These are phyloP conservation scores for Ascochyta clinopodiicola DNA, from an alignment of 2,329 filamentous ascomycete species.

Conservation along the genomic window DNA sequence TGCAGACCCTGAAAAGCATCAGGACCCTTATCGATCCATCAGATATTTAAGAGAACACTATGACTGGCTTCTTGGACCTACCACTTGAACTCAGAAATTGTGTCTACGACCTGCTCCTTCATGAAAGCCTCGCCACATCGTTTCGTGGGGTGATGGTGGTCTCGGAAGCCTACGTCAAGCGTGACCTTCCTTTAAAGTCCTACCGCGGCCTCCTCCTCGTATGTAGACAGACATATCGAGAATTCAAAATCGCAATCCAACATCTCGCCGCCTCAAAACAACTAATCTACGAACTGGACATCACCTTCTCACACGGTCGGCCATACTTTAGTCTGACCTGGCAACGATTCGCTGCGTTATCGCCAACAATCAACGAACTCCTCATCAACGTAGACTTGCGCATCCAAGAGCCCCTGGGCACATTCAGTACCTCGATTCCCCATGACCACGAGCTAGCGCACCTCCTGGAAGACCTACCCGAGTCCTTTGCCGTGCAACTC, in stretches of 20 bases:
- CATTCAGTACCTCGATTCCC: conserved; percentile 27
- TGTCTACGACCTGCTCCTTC: conserved; percentile 37
- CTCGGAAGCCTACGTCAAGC: conserved; percentile 35
- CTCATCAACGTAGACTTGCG: conserved; percentile 40
- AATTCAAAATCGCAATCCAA: conserved; percentile 38
- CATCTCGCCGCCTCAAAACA: conserved; percentile 35
- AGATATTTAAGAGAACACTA: conserved; percentile 14
- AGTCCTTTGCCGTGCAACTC: conserved; percentile 37
- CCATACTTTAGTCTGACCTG: conserved; percentile 42
- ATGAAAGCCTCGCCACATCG: conserved; percentile 28
- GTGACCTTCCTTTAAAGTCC: conserved; percentile 35
- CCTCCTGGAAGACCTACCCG: conserved; percentile 33
- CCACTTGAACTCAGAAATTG: conserved; percentile 38
- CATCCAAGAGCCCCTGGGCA: conserved; percentile 35
- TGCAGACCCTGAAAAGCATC: conserved; percentile 19
- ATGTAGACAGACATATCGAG: conserved; percentile 31
- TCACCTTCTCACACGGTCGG: conserved; percentile 42
- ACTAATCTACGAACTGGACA: conserved; percentile 34
- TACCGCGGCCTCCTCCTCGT: conserved; percentile 37
- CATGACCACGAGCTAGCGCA: conserved; percentile 34
- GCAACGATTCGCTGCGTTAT: conserved; percentile 37
- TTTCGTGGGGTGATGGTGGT: conserved; percentile 41
- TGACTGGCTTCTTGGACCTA: conserved; percentile 41
- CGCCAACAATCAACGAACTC: conserved; percentile 37
- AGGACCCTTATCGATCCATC: conserved; percentile 17